These are phyloP conservation scores for Ogataea naganishii DNA, from an alignment of 805 yeast genomes.

Conservation along the genomic window DNA sequence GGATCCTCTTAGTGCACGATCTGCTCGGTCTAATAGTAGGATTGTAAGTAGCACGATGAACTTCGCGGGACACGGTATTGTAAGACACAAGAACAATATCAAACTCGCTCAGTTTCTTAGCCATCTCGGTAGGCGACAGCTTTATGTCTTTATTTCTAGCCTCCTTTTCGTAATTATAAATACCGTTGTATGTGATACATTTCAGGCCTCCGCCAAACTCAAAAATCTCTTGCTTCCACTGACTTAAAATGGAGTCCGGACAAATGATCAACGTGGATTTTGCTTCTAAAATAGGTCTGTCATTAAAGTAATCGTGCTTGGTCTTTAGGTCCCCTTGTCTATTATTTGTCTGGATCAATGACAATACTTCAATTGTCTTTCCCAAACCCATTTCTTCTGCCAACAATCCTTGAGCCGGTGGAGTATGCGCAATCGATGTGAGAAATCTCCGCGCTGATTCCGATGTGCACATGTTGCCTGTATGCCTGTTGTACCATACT, in stretches of 20 bases:
- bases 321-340: slow-evolving; percentile 27
- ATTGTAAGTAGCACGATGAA: slow-evolving; percentile 70
- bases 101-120: slow-evolving; percentile 44
- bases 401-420: slow-evolving; percentile 51
- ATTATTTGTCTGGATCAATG: slow-evolving; percentile 55
- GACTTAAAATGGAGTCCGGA: slow-evolving; percentile 75
- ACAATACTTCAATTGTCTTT: slow-evolving; percentile 78
- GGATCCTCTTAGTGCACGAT: slow-evolving; percentile 22
- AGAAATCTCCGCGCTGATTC: slow-evolving; percentile 22
- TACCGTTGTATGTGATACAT: slow-evolving; percentile 59
- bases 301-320: slow-evolving; percentile 30
- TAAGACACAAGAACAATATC: slow-evolving; percentile 84
- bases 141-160: slow-evolving; percentile 18
- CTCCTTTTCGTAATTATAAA: slow-evolving; percentile 21
- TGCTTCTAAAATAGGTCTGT: slow-evolving; percentile 37
- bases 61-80: slow-evolving; percentile 57
- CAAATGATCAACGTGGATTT: slow-evolving; percentile 77
- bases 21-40: slow-evolving; percentile 47
- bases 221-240: slow-evolving; percentile 75
- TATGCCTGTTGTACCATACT: slow-evolving; percentile 42
- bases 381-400: slow-evolving; percentile 98
- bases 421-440: slow-evolving; percentile 2
- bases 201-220: slow-evolving; percentile 50
- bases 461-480: slow-evolving; percentile 35
- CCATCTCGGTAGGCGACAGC: slow-evolving; percentile 28